These are phyloP conservation scores for Aureobasidium namibiae DNA, from an alignment of 2,329 filamentous ascomycete genomes.

Conservation along the genomic window DNA sequence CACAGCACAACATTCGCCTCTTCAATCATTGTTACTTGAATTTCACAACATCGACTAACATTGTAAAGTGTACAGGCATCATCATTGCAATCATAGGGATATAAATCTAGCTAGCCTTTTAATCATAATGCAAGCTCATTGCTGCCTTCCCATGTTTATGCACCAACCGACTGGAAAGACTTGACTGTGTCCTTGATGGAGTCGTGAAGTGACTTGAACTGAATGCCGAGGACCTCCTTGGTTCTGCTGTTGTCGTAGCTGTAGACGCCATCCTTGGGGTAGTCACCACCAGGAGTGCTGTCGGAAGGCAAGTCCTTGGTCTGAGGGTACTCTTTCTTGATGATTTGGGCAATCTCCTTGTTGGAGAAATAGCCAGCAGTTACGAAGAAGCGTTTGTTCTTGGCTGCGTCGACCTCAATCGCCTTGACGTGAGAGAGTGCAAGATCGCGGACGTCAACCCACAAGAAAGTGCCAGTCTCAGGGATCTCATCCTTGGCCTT, in stretches of 20 bases:
- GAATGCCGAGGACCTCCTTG: slow-evolving; percentile 49
- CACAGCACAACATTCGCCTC: background rate
- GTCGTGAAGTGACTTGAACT: slow-evolving; percentile 51
- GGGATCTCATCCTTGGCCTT: slow-evolving; percentile 50
- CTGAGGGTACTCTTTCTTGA: slow-evolving; percentile 48
- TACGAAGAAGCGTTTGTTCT: slow-evolving; percentile 57
- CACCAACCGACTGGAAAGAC: slow-evolving; percentile 49
- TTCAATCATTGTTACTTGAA: background rate
- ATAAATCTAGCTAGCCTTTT: background rate
- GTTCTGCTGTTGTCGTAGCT: slow-evolving; percentile 49
- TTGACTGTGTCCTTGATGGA: slow-evolving; percentile 55
- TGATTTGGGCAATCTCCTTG: slow-evolving; percentile 47
- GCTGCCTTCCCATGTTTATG: slow-evolving; percentile 23
- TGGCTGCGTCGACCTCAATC: slow-evolving; percentile 46
- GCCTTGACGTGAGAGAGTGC: slow-evolving; percentile 57
- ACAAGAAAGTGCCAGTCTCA: slow-evolving; percentile 46
- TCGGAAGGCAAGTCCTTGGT: slow-evolving; percentile 42
- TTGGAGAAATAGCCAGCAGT: slow-evolving; percentile 55
- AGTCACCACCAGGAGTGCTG: slow-evolving; percentile 34
- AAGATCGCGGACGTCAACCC: slow-evolving; percentile 46
- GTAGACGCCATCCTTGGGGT: slow-evolving; percentile 43
- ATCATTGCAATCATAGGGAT: background rate
- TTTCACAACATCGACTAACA: background rate
- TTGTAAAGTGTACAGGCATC: background rate
- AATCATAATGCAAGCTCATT: slow-evolving; percentile 3